Percentiles rank a stretch among this genome's conserved stretches.
Evolutionary conservation across 306 rosid species (phyloP).

Genomic region (Notholithocarpus densiflorus): DNA sequence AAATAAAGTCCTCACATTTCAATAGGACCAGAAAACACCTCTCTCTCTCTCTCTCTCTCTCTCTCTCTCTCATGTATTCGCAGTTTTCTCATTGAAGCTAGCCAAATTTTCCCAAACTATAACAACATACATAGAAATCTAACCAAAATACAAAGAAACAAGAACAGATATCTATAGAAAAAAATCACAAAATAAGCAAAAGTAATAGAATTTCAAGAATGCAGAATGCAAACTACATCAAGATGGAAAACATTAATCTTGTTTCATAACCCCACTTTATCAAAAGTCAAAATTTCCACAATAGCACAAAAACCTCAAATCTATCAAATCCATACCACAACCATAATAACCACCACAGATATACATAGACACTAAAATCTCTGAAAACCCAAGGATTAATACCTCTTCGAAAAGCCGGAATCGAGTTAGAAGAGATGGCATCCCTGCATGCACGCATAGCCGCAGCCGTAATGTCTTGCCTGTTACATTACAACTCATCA

Average conservation of each 20-base stretch:
- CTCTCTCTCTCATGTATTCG: background rate
- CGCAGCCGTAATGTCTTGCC: slow-evolving; percentile 85
- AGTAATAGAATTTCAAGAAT: background rate
- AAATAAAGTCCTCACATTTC: background rate
- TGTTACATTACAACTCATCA: slow-evolving; percentile 22
- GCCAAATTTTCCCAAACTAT: background rate
- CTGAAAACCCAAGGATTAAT: background rate
- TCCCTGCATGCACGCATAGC: slow-evolving; percentile 96
- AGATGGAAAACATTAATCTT: background rate
- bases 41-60: background rate
- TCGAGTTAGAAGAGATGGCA: slow-evolving; percentile 93
- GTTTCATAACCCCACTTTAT: background rate
- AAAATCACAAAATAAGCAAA: background rate
- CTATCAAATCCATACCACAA: background rate
- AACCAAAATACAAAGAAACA: background rate
- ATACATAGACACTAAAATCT: background rate
- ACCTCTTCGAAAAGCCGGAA: slow-evolving; percentile 94
- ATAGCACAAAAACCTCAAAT: background rate
- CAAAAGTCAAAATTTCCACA: background rate
- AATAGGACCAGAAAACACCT: background rate
- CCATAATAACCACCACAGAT: background rate
- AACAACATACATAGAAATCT: background rate
- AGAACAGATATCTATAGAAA: background rate
- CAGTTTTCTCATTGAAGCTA: background rate
- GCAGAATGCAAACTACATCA: background rate